Percentiles rank a stretch among this genome's conserved stretches.
These are phyloP conservation scores for Komagataella kurtzmanii DNA, from an alignment of 805 yeast species.

Conservation along the genomic window DNA sequence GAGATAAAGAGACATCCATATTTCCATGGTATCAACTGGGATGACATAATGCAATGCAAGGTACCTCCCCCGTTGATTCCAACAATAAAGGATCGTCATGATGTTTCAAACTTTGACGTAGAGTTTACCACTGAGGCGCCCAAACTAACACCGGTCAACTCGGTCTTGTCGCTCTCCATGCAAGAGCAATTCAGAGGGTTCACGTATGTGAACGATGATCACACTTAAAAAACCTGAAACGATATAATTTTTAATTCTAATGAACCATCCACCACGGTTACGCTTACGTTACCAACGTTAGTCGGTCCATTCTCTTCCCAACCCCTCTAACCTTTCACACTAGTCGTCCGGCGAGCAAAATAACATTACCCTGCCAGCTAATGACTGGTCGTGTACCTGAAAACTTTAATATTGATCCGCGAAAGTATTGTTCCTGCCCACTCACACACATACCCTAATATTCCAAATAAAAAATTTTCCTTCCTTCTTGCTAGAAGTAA, in stretches of 20 bases:
- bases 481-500: neutral
- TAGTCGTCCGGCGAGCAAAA: neutral
- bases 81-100: slow-evolving; percentile 75
- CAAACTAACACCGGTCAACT: slow-evolving; percentile 86
- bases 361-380: neutral
- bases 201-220: slow-evolving; percentile 66
- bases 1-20: slow-evolving; percentile 96
- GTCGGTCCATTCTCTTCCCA: neutral
- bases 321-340: neutral
- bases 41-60: slow-evolving; percentile 58
- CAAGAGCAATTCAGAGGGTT: slow-evolving; percentile 98
- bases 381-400: neutral
- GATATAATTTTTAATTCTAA: neutral
- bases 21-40: slow-evolving; percentile 81
- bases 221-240: slow-evolving; percentile 7
- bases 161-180: slow-evolving; percentile 70
- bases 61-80: slow-evolving; percentile 88
- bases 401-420: neutral
- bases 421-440: neutral
- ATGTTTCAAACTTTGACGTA: slow-evolving; percentile 84
- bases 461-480: neutral
- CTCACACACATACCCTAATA: neutral
- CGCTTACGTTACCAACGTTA: too few species aligned
- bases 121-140: slow-evolving; percentile 94
- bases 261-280: neutral